Evolutionary conservation across 2,329 filamentous ascomycete genomes (phyloP), one percentile per base, ranked within the genome.

Genomic region (Microsporum ferrugineum): DNA sequence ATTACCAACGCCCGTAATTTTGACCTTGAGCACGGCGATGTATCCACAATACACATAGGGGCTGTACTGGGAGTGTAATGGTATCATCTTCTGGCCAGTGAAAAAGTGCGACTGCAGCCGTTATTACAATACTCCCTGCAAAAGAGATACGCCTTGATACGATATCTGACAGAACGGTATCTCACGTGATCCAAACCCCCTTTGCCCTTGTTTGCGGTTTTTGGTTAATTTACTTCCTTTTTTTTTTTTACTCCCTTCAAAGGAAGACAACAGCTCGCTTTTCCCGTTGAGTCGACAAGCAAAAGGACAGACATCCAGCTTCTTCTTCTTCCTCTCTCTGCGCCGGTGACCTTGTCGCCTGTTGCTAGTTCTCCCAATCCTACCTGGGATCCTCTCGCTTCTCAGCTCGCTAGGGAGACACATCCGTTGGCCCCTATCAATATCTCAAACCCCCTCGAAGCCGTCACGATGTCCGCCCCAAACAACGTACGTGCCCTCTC

Each of bases 401-500:
- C 31, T 31, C 31, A 31, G 49, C 12, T 17, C 49, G 8, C 14
- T 12, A 53, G 49, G 27, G 31, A 53, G 12, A 43, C 10, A 23
- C n/a, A 55, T 31, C 29, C 49, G 10, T 55, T 39, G 14, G 14
- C 27, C 3, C 31, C 31, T 57, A 39, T 43, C 55, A 41, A 43
- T 43, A 57, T 17, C 55, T 57, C 39, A 29, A 43, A n/a, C 36
- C 53, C 53, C 53, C 17, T 23, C 36, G 36, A 56, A 39, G 36
- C 39, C 71, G 78, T 69, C 71, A 80, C 80, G 78, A 80, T 79
- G 70, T 79, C 78, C 69, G 77, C 78, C 68, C 73, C 79, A 70
- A 79, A 77, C 71, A 78, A 78, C 73, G 78, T 81, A 80, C 70
- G 78, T 66, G 31, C 33, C 34, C 45, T 51, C n/a, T 51, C n/a